Base-by-base conservation (phyloP, 352 stramenopile genomes). In the Phytopythium delawarense region DNA sequence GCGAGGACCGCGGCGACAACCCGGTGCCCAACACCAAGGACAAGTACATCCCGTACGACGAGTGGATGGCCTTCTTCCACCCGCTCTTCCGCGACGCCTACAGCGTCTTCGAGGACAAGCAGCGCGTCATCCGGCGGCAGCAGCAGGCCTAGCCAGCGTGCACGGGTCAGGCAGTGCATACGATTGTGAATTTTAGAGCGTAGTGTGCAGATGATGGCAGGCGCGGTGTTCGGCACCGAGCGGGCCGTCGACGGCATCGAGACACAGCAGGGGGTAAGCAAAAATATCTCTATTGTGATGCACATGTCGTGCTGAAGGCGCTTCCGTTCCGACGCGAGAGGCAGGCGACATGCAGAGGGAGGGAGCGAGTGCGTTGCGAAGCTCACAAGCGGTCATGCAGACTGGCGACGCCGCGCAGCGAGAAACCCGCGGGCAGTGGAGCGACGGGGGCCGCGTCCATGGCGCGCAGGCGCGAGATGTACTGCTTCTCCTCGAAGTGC, bases 41-140 rank as follows among this genome's bases (percentile, higher is more conserved):
- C 63, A 91, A 91, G 61, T 46, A 21, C 1, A 86, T 91, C 57
- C 15, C 59, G 4, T 81, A 80, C 59, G 59, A 71, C 18, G 71
- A 85, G 63, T 91, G 81, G 81, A 69, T 63, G 32, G 48, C 18
- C 4, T 87, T 90, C 67, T 84, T 88, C 54, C 62, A 79, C 32
- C 69, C 70, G 20, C 62, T 87, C 34, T 39, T 39, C 34, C 34
- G 39, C 12, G 39, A 45, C 39, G 39, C 39, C 12, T 45, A 45
- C 39, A n/a, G 12, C 18, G 39, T 45, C 18, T 45, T 45, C 39
- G 39, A 45, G 39, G 39, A 45, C 12, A 45, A 45, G 39, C 39
- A 45, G 39, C 15, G 15, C 18, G 13, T 45, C 39, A n/a, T 18
- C 39, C 39, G 39, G 11, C 39, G 35, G n/a, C n/a, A n/a, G 35